Evolutionary conservation across 371 early-diverging fungal species (phyloP).

Genomic region (Quaeritorhiza haematococci): DNA sequence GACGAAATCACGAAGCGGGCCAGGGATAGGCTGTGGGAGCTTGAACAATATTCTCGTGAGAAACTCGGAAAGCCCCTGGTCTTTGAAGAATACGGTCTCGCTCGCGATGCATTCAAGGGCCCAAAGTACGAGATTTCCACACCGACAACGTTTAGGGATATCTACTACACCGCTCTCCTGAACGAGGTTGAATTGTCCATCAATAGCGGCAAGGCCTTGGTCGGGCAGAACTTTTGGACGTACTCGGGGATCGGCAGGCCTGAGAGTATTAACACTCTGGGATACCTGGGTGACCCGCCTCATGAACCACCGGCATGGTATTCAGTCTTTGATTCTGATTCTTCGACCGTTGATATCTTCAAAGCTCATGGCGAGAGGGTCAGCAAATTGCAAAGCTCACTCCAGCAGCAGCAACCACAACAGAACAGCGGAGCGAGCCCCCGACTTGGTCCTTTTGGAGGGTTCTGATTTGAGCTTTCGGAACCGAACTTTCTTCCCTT

Average conservation of each 20-base stretch:
- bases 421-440: too few species aligned
- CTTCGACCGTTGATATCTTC: too few species aligned
- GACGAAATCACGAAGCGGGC: conserved; percentile 29
- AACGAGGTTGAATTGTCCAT: conserved; percentile 27
- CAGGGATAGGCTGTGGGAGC: conserved; percentile 21
- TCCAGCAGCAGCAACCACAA: too few species aligned
- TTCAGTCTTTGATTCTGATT: too few species aligned
- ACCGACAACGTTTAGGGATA: conserved; percentile 41
- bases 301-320: conserved; percentile 11
- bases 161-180: conserved; percentile 40
- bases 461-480: too few species aligned
- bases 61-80: conserved; percentile 49
- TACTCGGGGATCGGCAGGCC: conserved; percentile 7
- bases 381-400: too few species aligned
- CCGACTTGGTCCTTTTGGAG: too few species aligned
- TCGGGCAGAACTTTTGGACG: conserved; percentile 10
- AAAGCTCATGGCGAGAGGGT: too few species aligned
- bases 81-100: conserved; percentile 56
- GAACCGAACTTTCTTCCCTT: too few species aligned
- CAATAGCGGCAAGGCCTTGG: conserved; percentile 12
- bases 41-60: conserved; percentile 35
- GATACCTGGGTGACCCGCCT: conserved; percentile 9
- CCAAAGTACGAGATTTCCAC: conserved; percentile 19
- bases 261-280: too few species aligned
- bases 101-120: conserved; percentile 30